A percentile compares a stretch with the other conserved stretches of the same genome.
These are phyloP conservation scores for Glebionis coronaria DNA, from an alignment of 129 eudicot species.

Conservation along the genomic window DNA sequence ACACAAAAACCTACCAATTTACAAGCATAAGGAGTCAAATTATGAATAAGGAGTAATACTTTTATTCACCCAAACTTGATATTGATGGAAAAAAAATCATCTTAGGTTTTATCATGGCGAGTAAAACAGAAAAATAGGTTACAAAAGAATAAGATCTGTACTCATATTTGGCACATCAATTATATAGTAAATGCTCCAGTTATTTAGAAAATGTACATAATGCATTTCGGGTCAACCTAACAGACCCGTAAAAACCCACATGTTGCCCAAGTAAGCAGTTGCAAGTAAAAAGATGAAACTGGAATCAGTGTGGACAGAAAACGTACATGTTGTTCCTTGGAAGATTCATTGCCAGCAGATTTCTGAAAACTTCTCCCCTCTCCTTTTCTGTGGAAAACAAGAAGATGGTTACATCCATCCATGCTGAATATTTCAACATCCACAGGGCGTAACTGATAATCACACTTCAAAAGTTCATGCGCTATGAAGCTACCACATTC, in stretches of 20 bases:
- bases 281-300: constrained; percentile 14
- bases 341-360: constrained; percentile 80
- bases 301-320: constrained; percentile 12
- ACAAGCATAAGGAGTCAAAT: neutral
- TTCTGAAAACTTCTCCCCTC: constrained; percentile 88
- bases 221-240: neutral
- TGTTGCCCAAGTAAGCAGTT: neutral
- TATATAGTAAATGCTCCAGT: neutral
- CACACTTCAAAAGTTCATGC: constrained; percentile 96
- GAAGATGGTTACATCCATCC: constrained; percentile 97
- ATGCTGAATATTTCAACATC: constrained; percentile 95
- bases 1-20: neutral
- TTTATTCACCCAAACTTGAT: neutral
- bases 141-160: neutral
- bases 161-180: neutral
- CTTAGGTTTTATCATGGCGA: no score
- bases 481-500: constrained; percentile 96
- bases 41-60: neutral
- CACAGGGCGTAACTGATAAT: constrained; percentile 96
- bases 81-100: neutral
- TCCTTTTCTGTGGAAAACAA: constrained; percentile 97
- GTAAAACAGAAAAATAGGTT: neutral
- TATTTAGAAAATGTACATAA: neutral
- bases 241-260: neutral
- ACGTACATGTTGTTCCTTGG: constrained; percentile 95